Evolutionary conservation across 2,329 filamentous ascomycete genomes (phyloP).

Genomic region (Aureobasidium zeae): DNA sequence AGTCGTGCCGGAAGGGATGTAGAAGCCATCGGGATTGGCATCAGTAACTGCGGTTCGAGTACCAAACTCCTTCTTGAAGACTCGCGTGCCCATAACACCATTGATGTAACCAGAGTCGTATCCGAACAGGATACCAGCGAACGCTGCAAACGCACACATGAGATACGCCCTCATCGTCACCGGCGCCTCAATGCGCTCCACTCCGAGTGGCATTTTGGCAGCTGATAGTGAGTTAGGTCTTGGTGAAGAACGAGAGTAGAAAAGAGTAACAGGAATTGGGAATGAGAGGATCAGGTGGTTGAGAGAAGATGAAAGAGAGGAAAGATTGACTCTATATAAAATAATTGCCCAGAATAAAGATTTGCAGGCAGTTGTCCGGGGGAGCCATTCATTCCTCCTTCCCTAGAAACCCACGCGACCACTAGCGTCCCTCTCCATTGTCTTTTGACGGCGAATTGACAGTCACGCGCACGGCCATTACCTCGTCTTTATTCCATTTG

Average conservation of each 20-base stretch:
- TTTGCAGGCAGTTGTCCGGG: conserved; percentile 9
- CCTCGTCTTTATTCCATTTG: conserved; percentile 5
- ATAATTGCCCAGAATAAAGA: background rate
- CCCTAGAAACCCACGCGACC: conserved; percentile 6
- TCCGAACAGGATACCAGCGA: conserved; percentile 53
- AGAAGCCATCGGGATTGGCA: conserved; percentile 20
- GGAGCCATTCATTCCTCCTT: conserved; percentile 10
- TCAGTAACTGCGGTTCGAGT: conserved; percentile 13
- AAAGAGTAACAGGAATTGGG: background rate
- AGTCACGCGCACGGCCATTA: background rate
- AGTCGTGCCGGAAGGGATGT: conserved; percentile 29
- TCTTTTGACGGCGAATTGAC: conserved; percentile 2
- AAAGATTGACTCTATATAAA: conserved; percentile 10
- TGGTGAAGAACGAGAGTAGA: conserved; percentile 3
- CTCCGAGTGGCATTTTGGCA: conserved; percentile 17
- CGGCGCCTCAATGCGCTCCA: conserved; percentile 28
- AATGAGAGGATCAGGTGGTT: background rate
- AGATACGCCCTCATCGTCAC: conserved; percentile 43
- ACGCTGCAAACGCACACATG: conserved; percentile 52
- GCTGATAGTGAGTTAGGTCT: background rate
- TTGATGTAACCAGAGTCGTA: conserved; percentile 51
- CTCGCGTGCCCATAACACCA: conserved; percentile 43
- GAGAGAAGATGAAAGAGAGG: background rate
- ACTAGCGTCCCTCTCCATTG: conserved; percentile 7
- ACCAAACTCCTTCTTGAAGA: conserved; percentile 35